Base-by-base conservation (phyloP, 805 yeast species). In the Lachancea sp. region DNA sequence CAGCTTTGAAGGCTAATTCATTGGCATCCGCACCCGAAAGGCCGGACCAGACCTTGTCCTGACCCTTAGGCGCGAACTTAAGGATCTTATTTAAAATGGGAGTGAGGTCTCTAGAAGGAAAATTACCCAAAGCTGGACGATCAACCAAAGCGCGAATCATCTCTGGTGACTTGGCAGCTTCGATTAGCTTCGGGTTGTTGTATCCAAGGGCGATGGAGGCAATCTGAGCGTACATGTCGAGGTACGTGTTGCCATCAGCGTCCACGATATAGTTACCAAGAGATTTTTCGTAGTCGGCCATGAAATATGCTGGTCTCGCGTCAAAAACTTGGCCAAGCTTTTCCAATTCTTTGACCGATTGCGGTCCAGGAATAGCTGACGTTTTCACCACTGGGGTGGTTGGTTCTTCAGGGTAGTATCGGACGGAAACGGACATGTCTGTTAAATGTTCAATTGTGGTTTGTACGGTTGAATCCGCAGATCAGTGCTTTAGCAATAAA, bases 341-440 rank as follows among this genome's bases (percentile, higher is more conserved):
- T 24, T 66, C 65, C 45, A 81, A 64, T 30, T 69, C 75, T 31
- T 64, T 70, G 52, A 69, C 54, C 46, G 85, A 73, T 52, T 71
- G 68, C 29, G 95, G 90, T 33, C 96, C 96, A 34, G 96, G 96
- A 51, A 83, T 69, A 15, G 69, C 56, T 11, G 68, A 49, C n/a
- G 84, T 71, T 45, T 61, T 67, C 36, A 86, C 72, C 9, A 58
- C 56, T 43, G 97, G 97, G 32, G 64, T 72, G 24, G 69, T 48
- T 49, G 96, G 96, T 69, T 89, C 97, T 46, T 69, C 57, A 48
- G 95, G 95, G 69, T 83, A 88, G 64, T 78, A 77, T 42, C 63
- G 58, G 29, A 69, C 74, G 46, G 76, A 64, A 51, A 73, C 65
- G 24, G 80, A 72, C 52, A 48, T 49, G 33, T 32, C 29, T 24